Conservation (phyloP, 371 early-diverging fungal genomes). For the Zychaea mexicana region DNA sequence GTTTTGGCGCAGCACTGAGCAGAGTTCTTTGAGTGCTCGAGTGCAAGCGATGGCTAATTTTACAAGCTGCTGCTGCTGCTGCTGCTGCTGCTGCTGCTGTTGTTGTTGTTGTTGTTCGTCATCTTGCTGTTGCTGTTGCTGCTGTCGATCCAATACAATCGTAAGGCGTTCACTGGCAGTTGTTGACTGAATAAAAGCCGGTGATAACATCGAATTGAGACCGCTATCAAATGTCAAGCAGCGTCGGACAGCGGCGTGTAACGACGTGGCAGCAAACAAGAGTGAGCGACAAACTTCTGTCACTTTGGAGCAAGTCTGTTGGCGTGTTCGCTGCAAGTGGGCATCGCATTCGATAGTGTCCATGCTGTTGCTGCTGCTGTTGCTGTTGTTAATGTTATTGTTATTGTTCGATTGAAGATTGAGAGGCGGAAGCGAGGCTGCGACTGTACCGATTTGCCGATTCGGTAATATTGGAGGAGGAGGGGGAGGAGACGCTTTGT, state of each 20-base stretch:
- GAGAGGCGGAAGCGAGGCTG: constrained; percentile 21
- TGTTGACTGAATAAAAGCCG: constrained; percentile 22
- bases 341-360: constrained; percentile 1
- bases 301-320: background rate
- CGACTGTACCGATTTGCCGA: constrained; percentile 14
- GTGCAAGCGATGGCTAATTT: constrained; percentile 7
- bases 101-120: background rate
- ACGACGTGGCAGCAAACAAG: constrained; percentile 28
- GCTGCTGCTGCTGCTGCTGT: too few species aligned
- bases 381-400: too few species aligned
- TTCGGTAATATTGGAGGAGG: background rate
- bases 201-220: constrained; percentile 15
- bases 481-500: constrained; percentile 9
- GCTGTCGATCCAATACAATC: background rate
- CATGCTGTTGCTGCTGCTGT: too few species aligned
- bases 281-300: constrained; percentile 36
- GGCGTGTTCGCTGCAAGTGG: constrained; percentile 8
- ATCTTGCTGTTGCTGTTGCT: background rate
- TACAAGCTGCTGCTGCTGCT: background rate
- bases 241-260: constrained; percentile 28
- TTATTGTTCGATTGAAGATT: constrained; percentile 12
- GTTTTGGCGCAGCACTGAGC: constrained; percentile 22
- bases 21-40: constrained; percentile 27
- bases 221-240: constrained; percentile 26
- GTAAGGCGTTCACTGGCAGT: constrained; percentile 18